Evolutionary conservation across 2,329 filamentous ascomycete species (phyloP).

Genomic region (Colletotrichum sidae): DNA sequence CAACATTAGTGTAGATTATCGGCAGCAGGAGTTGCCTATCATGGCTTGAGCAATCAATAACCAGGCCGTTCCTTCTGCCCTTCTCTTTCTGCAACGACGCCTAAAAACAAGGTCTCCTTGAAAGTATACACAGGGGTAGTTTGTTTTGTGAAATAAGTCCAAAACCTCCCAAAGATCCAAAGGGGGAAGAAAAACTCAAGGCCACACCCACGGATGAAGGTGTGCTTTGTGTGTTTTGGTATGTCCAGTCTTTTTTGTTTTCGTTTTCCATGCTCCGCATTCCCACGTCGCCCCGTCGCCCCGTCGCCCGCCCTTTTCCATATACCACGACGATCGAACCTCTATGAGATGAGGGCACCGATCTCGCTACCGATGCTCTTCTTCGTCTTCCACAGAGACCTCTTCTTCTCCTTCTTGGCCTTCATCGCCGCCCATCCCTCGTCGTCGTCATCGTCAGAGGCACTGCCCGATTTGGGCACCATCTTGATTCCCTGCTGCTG

Average conservation of each 20-base stretch:
- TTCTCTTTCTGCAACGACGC: slow-evolving; percentile 16
- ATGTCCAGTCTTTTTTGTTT: slow-evolving; percentile 33
- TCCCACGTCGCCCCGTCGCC: neutral
- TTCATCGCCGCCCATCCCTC: slow-evolving; percentile 78
- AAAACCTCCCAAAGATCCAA: neutral
- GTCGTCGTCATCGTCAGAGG: slow-evolving; percentile 72
- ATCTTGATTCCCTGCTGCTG: slow-evolving; percentile 43
- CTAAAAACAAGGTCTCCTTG: slow-evolving; percentile 21
- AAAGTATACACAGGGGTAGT: slow-evolving; percentile 31
- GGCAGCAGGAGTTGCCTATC: slow-evolving; percentile 34
- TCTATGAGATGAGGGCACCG: slow-evolving; percentile 56
- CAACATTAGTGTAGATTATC: slow-evolving; percentile 37
- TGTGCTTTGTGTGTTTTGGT: slow-evolving; percentile 6
- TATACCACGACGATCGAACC: too few relatives aligned
- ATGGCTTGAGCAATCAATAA: slow-evolving; percentile 25
- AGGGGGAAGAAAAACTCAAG: neutral
- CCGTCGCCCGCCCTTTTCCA: neutral
- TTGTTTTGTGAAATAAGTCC: slow-evolving; percentile 5
- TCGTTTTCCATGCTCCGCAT: slow-evolving; percentile 10
- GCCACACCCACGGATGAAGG: slow-evolving; percentile 4
- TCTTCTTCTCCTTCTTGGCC: slow-evolving; percentile 76
- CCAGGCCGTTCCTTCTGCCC: slow-evolving; percentile 27
- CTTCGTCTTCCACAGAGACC: slow-evolving; percentile 73
- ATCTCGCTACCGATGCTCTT: slow-evolving; percentile 64
- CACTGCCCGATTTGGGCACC: slow-evolving; percentile 54